A percentile compares a stretch with the other conserved stretches of the same genome.
Conservation (phyloP, 257 asterid genomes). For the Salvia miltiorrhiza region DNA sequence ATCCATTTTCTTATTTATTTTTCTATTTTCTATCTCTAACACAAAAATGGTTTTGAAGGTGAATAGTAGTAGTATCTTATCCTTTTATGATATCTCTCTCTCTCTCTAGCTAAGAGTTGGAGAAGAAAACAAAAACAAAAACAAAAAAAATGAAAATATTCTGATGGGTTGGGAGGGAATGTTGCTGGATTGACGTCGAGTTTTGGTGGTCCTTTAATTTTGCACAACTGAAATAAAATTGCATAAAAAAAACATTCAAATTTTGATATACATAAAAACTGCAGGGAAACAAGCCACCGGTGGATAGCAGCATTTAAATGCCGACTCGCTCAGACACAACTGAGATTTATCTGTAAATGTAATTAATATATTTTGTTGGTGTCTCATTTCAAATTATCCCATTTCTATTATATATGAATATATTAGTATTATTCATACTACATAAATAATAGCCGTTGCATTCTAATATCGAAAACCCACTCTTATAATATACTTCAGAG, state of each 20-base stretch:
- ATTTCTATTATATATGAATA: neutral
- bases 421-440: too few relatives aligned
- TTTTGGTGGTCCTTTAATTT: slow-evolving; percentile 26
- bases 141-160: slow-evolving; percentile 5
- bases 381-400: neutral
- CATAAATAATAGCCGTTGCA: too few relatives aligned
- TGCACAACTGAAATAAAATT: too few relatives aligned
- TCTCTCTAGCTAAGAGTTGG: neutral
- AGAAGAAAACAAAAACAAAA: slow-evolving; percentile 18
- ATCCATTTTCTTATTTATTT: neutral
- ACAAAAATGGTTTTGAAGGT: neutral
- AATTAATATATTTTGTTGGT: neutral
- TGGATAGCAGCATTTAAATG: slow-evolving; percentile 8
- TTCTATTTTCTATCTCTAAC: neutral
- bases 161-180: slow-evolving; percentile 23
- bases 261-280: neutral
- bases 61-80: neutral
- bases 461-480: too few relatives aligned
- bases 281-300: neutral
- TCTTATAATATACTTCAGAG: too few relatives aligned
- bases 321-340: neutral
- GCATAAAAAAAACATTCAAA: neutral
- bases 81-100: neutral
- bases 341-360: neutral
- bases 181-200: slow-evolving; percentile 3